Percentiles rank a stretch among this genome's conserved stretches.
phyloP scores from a whole-genome alignment of 805 yeast genomes.

The Wickerhamiella kazuoi region DNA sequence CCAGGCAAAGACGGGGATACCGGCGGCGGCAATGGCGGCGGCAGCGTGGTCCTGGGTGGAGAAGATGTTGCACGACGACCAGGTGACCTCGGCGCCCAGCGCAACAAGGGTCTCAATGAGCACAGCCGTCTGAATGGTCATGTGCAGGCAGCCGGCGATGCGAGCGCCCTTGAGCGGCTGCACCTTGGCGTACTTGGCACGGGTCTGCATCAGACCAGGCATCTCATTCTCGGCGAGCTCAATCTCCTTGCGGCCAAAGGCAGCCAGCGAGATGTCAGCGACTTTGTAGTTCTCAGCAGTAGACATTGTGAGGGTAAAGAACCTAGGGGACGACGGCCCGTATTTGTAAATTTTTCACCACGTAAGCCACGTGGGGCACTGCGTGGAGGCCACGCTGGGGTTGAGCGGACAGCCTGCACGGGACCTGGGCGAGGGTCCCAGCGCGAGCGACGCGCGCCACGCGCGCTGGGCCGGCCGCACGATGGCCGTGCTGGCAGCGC shows the following conservation, averaged over 20 bases:
- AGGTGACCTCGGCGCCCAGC: slow-evolving; percentile 98
- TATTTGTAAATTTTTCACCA: neutral
- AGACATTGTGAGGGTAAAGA: neutral
- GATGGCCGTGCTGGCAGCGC: too few species aligned
- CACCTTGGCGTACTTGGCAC: slow-evolving; percentile 73
- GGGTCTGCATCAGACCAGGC: slow-evolving; percentile 98
- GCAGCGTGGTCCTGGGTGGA: slow-evolving; percentile 99
- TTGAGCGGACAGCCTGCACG: too few species aligned
- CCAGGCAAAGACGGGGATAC: slow-evolving; percentile 99
- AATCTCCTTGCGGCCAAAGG: slow-evolving; percentile 98
- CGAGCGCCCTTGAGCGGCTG: slow-evolving; percentile 98
- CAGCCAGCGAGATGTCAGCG: slow-evolving; percentile 95
- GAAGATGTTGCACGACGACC: slow-evolving; percentile 98
- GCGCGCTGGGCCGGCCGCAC: too few species aligned
- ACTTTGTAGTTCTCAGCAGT: slow-evolving; percentile 73
- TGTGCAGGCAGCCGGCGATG: slow-evolving; percentile 97
- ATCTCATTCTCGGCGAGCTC: slow-evolving; percentile 97
- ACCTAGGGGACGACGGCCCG: neutral
- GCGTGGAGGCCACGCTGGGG: too few species aligned
- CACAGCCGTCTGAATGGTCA: slow-evolving; percentile 99
- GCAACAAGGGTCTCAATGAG: slow-evolving; percentile 93
- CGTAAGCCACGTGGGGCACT: neutral
- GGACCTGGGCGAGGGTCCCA: too few species aligned
- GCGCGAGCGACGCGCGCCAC: too few species aligned
- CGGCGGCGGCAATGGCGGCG: slow-evolving; percentile 98